Evolutionary conservation across 768 basidiomycete genomes (phyloP), one percentile per base, ranked within the genome.

Genomic region (Leccinum uliginosum): DNA sequence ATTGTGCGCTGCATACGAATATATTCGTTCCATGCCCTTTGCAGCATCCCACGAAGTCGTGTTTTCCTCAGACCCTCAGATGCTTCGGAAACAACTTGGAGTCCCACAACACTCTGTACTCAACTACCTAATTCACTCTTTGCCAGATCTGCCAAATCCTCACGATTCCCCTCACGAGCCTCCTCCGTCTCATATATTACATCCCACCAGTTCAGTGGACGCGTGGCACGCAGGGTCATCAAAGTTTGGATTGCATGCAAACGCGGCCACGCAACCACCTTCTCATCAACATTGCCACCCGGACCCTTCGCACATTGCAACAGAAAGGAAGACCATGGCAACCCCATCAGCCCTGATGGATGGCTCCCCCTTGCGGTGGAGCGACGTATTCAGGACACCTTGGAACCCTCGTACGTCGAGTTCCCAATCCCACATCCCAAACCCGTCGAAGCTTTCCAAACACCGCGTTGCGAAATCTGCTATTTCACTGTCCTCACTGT

Each of bases 81-180:
- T 55, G 10, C 58, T 61, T 60, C 68, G 58, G 49, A 70, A 66
- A 50, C 66, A 72, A 29, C 58, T 72, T 26, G 70, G 68, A 30
- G 58, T 69, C 8, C 61, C 70, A 19, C 70, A 72, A 26, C 70
- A 69, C 46, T 69, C 68, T 17, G 68, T 72, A 30, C 44, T 64
- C 19, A 70, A 69, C 45, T 46, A 64, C 29, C 58, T 64, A 4
- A 27, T 49, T 9, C 38, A 52, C 14, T 65, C 55, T 49, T 60
- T 58, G 24, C 61, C 48, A 32, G 61, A 59, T 40, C 44, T 71
- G 15, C 68, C 68, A 29, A 70, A 70, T 53, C 69, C 68, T 8
- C 57, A 72, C 27, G 32, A 30, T 10, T 40, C 50, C 34, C 50
- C 54, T 32, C 23, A 3, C 15, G 43, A 50, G 15, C 21, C 51